Evolutionary conservation across 1,284 basidiomycete genomes (phyloP), one percentile per base, ranked within the genome.

Genomic region (Pseudozyma tsukubaensis): DNA sequence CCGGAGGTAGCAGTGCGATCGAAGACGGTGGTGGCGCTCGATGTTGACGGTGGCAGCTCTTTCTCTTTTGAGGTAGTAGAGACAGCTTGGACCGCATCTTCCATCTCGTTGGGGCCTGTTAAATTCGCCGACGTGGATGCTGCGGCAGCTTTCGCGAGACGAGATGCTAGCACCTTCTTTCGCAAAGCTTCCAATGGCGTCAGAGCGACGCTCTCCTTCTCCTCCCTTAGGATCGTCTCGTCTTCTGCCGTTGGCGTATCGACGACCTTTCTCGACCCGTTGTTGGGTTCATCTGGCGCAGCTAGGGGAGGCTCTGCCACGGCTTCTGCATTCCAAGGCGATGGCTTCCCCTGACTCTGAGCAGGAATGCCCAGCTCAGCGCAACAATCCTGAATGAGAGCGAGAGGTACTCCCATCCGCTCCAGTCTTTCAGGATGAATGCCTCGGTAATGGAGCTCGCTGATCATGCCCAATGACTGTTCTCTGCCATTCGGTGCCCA

Each of bases 121-220:
- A 32, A 13, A 16, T 24, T 35, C 10, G 24, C 51, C 35, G 40
- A 24, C 11, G 51, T 16, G 16, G 40, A 11, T 34, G 62, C 59
- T 4, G 63, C 56, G 6, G 53, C 51, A 3, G 40, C 72, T 19
- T 66, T 74, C 9, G 66, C 66, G 18, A 69, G 19, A 3, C 62
- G 58, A 7, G 66, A 70, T 8, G 66, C 66, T 5, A 74, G 34
- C 16, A 58, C 72, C 53, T 74, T 74, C 24, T 40, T 57, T 2
- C 72, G 44, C 16, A 74, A 47, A 47, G 58, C 59, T 52, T 69
- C 66, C 8, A 74, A 47, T 42, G 72, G 66, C 18, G 65, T 68
- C 43, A 64, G 42, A 1, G 50, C 34, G 18, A 59, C 21, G 13
- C 62, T n/a, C n/a, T n/a, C 58, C 14, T 50, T 44, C 50, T 71